Conservation (phyloP, 305 asterid genomes). For the Withania somnifera region DNA sequence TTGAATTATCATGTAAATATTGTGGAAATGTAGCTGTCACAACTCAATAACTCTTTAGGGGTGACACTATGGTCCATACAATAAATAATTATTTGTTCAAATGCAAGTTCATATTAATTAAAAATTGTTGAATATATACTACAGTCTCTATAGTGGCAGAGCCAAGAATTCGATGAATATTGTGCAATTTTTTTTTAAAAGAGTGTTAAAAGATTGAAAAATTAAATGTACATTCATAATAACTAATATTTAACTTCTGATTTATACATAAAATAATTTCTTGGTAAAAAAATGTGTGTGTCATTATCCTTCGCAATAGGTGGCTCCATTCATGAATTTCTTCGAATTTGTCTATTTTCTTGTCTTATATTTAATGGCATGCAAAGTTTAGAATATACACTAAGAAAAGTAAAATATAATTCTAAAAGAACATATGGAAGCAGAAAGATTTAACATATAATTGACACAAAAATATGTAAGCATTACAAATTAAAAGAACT, state of each 20-base stretch:
- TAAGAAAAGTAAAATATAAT: background rate
- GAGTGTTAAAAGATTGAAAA: too few relatives aligned
- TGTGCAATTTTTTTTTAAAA: too few relatives aligned
- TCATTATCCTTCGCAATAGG: too few relatives aligned
- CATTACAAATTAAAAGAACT: too few relatives aligned
- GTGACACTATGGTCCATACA: background rate
- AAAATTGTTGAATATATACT: background rate
- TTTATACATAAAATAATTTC: too few relatives aligned
- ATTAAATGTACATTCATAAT: too few relatives aligned
- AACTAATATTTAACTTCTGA: too few relatives aligned
- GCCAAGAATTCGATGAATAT: too few relatives aligned
- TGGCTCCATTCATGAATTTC: too few relatives aligned
- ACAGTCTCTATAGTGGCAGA: background rate
- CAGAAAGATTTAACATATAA: too few relatives aligned
- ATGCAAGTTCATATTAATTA: background rate
- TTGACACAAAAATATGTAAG: too few relatives aligned
- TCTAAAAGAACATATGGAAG: background rate
- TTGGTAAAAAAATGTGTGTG: too few relatives aligned
- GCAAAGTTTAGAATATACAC: background rate
- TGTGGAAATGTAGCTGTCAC: background rate
- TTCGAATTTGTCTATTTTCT: background rate
- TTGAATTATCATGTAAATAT: background rate
- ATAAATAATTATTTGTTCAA: background rate
- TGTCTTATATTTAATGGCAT: background rate
- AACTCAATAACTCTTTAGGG: background rate